A percentile compares a stretch with the other conserved stretches of the same genome.
phyloP scores from a whole-genome alignment of 345 rosid genomes.

The Populus euphratica region DNA sequence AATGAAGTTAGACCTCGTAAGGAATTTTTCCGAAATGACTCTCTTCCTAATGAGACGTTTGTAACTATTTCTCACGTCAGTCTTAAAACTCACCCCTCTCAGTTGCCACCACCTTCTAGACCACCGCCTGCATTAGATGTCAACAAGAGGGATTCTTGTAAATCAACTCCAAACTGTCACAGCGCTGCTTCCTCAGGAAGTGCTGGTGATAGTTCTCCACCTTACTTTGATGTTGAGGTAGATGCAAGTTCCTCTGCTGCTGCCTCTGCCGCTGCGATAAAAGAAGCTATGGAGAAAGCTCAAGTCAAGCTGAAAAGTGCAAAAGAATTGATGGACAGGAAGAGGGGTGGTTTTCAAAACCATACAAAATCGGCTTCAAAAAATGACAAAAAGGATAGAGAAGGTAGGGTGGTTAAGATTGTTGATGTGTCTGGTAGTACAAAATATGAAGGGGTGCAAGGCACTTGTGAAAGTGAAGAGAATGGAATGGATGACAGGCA shows the following conservation, averaged over 20 bases:
- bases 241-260: conserved; percentile 82
- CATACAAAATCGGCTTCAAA: conserved; percentile 29
- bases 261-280: conserved; percentile 65
- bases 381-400: conserved; percentile 34
- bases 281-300: conserved; percentile 78
- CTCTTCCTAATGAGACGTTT: conserved; percentile 47
- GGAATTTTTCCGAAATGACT: conserved; percentile 34
- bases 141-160: conserved; percentile 31
- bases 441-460: conserved; percentile 20
- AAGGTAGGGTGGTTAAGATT: conserved; percentile 26
- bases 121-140: conserved; percentile 57
- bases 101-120: conserved; percentile 81
- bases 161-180: conserved; percentile 34
- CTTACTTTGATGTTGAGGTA: conserved; percentile 85
- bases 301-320: conserved; percentile 69
- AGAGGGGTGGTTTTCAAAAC: conserved; percentile 43
- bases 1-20: conserved; percentile 31
- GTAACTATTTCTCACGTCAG: conserved; percentile 72
- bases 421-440: conserved; percentile 8
- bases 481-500: conserved; percentile 31
- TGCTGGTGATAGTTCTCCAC: conserved; percentile 49
- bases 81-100: conserved; percentile 72
- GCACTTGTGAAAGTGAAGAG: conserved; percentile 18
- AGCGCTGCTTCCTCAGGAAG: conserved; percentile 41
- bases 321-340: conserved; percentile 64